These are phyloP conservation scores for Penicillium turbatum DNA, from an alignment of 495 filamentous ascomycete species.

Conservation along the genomic window DNA sequence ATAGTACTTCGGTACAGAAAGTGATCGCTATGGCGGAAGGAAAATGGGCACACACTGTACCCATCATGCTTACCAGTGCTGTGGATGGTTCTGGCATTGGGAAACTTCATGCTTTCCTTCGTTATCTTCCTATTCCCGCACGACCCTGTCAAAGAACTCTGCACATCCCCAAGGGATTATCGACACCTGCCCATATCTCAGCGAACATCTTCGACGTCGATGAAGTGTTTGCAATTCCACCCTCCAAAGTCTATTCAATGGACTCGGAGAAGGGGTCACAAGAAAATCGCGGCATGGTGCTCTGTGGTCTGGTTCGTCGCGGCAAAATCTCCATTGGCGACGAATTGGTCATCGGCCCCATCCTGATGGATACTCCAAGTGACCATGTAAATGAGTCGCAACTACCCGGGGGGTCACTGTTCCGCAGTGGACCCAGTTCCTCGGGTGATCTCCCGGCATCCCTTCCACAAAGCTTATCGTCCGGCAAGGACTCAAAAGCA, in stretches of 20 bases:
- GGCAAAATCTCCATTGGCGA: constrained; percentile 77
- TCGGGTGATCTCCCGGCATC: constrained; percentile 37
- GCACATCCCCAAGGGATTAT: constrained; percentile 11
- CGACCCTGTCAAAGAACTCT: constrained; percentile 40
- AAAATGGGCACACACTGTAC: constrained; percentile 56
- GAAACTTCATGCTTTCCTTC: constrained; percentile 75
- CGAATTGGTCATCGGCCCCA: constrained; percentile 73
- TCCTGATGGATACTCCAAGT: constrained; percentile 40
- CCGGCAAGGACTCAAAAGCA: constrained; percentile 32
- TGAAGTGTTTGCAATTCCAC: constrained; percentile 66
- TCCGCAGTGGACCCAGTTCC: constrained; percentile 28
- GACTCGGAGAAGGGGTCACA: constrained; percentile 34
- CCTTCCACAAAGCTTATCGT: constrained; percentile 23
- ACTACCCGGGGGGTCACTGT: constrained; percentile 21
- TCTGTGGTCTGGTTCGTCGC: constrained; percentile 78
- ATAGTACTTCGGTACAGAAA: constrained; percentile 50
- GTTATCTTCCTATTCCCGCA: constrained; percentile 67
- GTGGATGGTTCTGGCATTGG: constrained; percentile 80
- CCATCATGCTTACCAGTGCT: constrained; percentile 84
- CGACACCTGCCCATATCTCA: constrained; percentile 36
- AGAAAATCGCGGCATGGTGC: constrained; percentile 55
- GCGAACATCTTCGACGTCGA: constrained; percentile 77
- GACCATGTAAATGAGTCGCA: constrained; percentile 21
- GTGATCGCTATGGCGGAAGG: constrained; percentile 39
- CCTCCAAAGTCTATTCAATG: constrained; percentile 43